Percentiles rank a stretch among this genome's conserved stretches.
phyloP scores from a whole-genome alignment of 2,329 filamentous ascomycete genomes.

The Periconia sp. region DNA sequence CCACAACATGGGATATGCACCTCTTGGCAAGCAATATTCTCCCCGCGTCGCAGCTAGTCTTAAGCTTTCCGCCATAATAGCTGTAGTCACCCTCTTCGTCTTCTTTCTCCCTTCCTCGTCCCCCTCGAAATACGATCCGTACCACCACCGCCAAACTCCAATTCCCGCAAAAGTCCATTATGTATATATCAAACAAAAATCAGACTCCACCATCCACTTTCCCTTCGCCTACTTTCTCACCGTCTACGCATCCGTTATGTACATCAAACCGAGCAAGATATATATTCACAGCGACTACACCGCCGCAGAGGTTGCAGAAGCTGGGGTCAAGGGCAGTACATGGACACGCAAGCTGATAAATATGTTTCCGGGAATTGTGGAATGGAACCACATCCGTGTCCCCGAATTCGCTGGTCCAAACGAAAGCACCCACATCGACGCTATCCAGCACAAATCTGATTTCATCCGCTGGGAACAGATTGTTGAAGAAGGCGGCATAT shows the following conservation, averaged over 20 bases:
- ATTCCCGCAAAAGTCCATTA: conserved; percentile 29
- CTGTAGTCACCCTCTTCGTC: no score
- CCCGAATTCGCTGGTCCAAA: conserved; percentile 17
- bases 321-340: conserved; percentile 10
- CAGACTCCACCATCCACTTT: conserved; percentile 14
- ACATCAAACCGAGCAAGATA: conserved; percentile 20
- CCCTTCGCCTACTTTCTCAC: conserved; percentile 18
- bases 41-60: no score
- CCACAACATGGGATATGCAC: no score
- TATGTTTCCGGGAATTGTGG: conserved; percentile 16
- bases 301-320: conserved; percentile 15
- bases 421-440: conserved; percentile 12
- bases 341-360: conserved; percentile 28
- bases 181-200: conserved; percentile 20
- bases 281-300: conserved; percentile 31
- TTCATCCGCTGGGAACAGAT: conserved; percentile 25
- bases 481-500: conserved; percentile 20
- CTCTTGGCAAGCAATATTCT: no score
- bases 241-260: conserved; percentile 19
- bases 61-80: no score
- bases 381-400: conserved; percentile 13
- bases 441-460: conserved; percentile 27
- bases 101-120: no score
- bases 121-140: no score
- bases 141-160: no score